Percentiles rank a stretch among this genome's conserved stretches.
phyloP scores from a whole-genome alignment of 805 yeast genomes.

The Wickerhamomyces strasburgensis region DNA sequence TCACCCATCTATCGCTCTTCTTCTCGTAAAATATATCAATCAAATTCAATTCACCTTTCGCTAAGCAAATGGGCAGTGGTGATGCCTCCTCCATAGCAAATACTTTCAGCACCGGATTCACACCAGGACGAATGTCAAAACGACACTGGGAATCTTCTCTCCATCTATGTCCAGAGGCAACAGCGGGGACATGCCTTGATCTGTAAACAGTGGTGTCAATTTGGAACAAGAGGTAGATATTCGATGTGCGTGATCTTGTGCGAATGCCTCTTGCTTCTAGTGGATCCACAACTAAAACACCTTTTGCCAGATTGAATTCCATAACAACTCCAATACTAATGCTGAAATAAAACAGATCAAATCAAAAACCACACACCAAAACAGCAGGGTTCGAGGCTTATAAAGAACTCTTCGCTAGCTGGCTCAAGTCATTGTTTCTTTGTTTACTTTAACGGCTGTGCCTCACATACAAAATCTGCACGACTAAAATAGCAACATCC shows the following conservation, averaged over 20 bases:
- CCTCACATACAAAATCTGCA: too few species aligned
- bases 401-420: too few species aligned
- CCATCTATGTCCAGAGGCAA: slow-evolving; percentile 12
- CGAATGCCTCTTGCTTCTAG: slow-evolving; percentile 17
- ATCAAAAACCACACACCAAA: too few species aligned
- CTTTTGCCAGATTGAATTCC: slow-evolving; percentile 16
- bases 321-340: too few species aligned
- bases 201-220: slow-evolving; percentile 16
- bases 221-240: slow-evolving; percentile 20
- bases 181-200: slow-evolving; percentile 5
- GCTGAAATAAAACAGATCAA: too few species aligned
- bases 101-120: slow-evolving; percentile 10
- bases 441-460: slow-evolving; percentile 3
- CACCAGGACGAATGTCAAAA: slow-evolving; percentile 19
- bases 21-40: slow-evolving; percentile 14
- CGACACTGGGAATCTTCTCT: slow-evolving; percentile 21
- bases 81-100: slow-evolving; percentile 17
- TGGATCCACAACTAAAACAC: slow-evolving; percentile 24
- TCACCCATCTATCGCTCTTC: slow-evolving; percentile 13
- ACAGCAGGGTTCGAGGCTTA: too few species aligned
- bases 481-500: too few species aligned
- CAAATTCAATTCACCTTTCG: slow-evolving; percentile 14
- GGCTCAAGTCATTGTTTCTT: neutral
- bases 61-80: slow-evolving; percentile 13
- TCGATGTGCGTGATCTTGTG: neutral